Conservation (phyloP, 257 asterid species). For the Thymus mandschuricus region DNA sequence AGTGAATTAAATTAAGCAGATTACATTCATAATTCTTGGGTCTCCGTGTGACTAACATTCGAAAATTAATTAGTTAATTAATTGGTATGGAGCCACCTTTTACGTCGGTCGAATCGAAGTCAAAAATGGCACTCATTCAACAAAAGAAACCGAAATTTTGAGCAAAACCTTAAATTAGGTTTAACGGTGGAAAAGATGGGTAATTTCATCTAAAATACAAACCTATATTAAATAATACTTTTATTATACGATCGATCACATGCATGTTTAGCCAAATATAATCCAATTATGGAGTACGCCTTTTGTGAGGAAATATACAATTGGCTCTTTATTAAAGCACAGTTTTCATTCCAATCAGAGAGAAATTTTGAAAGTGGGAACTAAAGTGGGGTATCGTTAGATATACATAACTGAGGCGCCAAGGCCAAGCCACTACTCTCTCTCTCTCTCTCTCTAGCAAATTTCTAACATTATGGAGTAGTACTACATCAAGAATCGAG, state of each 20-base stretch:
- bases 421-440: slow-evolving; percentile 1
- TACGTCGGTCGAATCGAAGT: no score
- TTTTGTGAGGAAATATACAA: not conserved
- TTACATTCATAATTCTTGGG: not conserved
- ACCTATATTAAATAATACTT: no score
- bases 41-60: no score
- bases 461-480: no score
- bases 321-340: slow-evolving; percentile 26
- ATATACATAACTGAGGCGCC: not conserved
- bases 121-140: no score
- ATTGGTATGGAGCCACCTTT: no score
- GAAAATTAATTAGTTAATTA: no score
- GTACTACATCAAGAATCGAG: no score
- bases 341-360: slow-evolving; percentile 28
- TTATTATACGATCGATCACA: not conserved
- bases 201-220: no score
- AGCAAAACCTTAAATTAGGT: no score
- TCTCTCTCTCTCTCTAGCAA: not conserved
- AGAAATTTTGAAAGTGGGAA: slow-evolving; percentile 25
- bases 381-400: not conserved
- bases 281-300: not conserved
- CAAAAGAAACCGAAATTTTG: no score
- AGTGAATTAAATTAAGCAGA: not conserved
- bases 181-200: no score
- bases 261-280: not conserved